Base-by-base conservation (phyloP, 805 yeast genomes). In the Spathaspora arborariae region DNA sequence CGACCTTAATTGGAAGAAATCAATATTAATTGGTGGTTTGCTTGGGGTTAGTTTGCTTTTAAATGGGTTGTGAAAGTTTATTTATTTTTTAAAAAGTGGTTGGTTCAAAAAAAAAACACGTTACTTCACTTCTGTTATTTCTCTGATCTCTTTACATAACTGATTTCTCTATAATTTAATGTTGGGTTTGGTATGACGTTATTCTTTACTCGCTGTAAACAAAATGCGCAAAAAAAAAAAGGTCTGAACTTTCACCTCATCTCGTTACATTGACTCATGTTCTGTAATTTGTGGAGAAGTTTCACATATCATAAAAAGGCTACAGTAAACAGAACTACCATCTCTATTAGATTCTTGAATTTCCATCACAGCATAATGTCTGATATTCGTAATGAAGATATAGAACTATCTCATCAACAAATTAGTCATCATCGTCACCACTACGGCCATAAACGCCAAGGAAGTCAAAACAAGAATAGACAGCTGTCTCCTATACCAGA, bases 1-100 rank as follows among this genome's bases (percentile, higher is more conserved):
- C 21, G 56, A 54, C 36, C 34, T 34, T 19, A 48, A 43, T 8
- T 49, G 54, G 52, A 56, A 55, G 35, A 54, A 49, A 26, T 41
- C 50, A 5, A 19, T 51, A 15, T 41, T 54, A 15, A 43, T 59
- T n/a, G 49, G 51, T 5, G 50, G 54, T 22, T 39, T 48, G 10
- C n/a, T 59, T 20, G 64, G 55, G 4, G 20, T 54, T 7, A 47
- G 52, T 34, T 50, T 48, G 2, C 20, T 51, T n/a, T 40, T 56
- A 30, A 54, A 55, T 45, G 39, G 42, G 10, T 47, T 53, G 41
- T 55, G 24, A 18, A 13, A 16, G 22, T 13, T 13, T 22, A 22
- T 22, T 22, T n/a, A n/a, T n/a, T n/a, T n/a, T n/a, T n/a, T n/a
- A n/a, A n/a, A n/a, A n/a, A n/a, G n/a, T n/a, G 8, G 24, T 24